A percentile compares a stretch with the other conserved stretches of the same genome.
These are phyloP conservation scores for Boletus albobrunnescens DNA, from an alignment of 1,284 basidiomycete species.

Conservation along the genomic window DNA sequence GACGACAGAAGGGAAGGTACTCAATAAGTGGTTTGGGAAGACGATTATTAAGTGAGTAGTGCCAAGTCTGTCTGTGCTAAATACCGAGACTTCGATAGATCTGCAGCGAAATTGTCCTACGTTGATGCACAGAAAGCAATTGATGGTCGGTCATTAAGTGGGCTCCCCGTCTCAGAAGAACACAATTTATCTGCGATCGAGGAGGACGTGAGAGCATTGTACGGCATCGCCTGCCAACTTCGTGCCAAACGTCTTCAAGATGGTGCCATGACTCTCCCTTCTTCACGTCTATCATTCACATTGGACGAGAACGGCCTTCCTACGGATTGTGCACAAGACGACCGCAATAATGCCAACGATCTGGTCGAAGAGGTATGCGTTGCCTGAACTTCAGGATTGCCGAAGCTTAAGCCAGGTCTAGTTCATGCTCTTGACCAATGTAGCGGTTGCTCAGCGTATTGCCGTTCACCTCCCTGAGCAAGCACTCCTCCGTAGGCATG, in stretches of 20 bases:
- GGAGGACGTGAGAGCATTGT: constrained; percentile 71
- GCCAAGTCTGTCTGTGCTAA: neutral
- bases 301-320: constrained; percentile 85
- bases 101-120: constrained; percentile 85
- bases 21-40: constrained; percentile 90
- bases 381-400: neutral
- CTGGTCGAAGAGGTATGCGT: constrained; percentile 81
- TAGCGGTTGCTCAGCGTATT: constrained; percentile 87
- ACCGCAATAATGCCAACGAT: constrained; percentile 69
- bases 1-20: constrained; percentile 75
- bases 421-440: constrained; percentile 95
- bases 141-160: constrained; percentile 63
- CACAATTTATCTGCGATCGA: constrained; percentile 63
- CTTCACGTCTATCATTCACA: constrained; percentile 71
- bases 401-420: constrained; percentile 31
- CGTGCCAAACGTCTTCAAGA: constrained; percentile 73
- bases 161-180: constrained; percentile 51
- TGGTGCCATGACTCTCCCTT: constrained; percentile 77
- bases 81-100: constrained; percentile 44
- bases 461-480: constrained; percentile 94
- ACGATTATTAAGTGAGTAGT: constrained; percentile 78
- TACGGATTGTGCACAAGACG: constrained; percentile 68
- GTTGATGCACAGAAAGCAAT: constrained; percentile 78
- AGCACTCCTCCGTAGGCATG: constrained; percentile 90
- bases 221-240: constrained; percentile 71